Evolutionary conservation across 2,329 filamentous ascomycete species (phyloP), one percentile per base, ranked within the genome.

Genomic region (Scytalidium lignicola): DNA sequence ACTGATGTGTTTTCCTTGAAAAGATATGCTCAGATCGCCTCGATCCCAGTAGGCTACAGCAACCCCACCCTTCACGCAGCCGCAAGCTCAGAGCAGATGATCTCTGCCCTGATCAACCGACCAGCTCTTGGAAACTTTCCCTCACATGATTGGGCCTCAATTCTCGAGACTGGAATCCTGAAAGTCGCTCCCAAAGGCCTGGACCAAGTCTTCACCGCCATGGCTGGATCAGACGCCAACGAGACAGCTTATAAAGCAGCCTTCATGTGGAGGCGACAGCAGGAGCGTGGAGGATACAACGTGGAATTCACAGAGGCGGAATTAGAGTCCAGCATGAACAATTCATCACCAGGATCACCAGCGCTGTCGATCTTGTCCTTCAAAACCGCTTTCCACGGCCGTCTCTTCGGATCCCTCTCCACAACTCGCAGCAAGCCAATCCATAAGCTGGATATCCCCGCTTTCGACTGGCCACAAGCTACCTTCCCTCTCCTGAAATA

Each of bases 401-500:
- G 88, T 61, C 80, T 90, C 43, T 91, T 92, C 64, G 88, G 86
- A 59, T 83, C 78, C 54, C 74, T 92, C 48, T 88, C 84, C 51
- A 90, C 87, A 55, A 92, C 88, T 26, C 84, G 88, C 65, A 86
- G 82, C 67, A 91, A 91, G 74, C 78, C 88, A 48, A 88, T 92
- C 58, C 88, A 92, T 75, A 92, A 92, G 70, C 76, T 92, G 58
- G 88, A 92, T 65, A 91, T 92, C 57, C 88, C 88, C n/a, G 85
- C 87, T 52, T 92, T 92, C 65, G 83, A 91, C 73, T 92, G 88
- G 88, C 88, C 88, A 46, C 85, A 88, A 69, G 86, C 87, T n/a
- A 74, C 83, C 29, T 92, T 92, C 75, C 88, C 88, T n/a, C 60
- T 69, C 23, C 75, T 89, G 56, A 87, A 87, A 68, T 91, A 91